A percentile compares a stretch with the other conserved stretches of the same genome.
phyloP scores from a whole-genome alignment of 2,329 filamentous ascomycete species.

The Fusarium sp. region DNA sequence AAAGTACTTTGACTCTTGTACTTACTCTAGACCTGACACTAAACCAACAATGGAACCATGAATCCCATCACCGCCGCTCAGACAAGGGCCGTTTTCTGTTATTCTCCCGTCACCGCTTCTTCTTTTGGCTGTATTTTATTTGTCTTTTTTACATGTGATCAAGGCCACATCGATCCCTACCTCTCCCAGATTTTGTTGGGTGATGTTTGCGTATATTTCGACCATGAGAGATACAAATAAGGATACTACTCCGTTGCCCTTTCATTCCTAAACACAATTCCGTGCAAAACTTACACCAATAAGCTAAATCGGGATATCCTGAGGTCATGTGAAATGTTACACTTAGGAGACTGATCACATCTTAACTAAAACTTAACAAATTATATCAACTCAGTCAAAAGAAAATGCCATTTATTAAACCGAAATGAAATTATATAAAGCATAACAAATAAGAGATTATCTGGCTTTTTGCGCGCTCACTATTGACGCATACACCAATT shows the following conservation, averaged over 20 bases:
- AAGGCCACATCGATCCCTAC: not conserved
- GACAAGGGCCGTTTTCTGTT: conserved; percentile 15
- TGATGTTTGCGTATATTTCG: not conserved
- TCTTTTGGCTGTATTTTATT: conserved; percentile 9
- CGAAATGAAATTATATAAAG: no score
- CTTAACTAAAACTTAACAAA: no score
- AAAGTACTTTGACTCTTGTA: not conserved
- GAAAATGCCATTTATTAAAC: no score
- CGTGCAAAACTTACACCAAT: no score
- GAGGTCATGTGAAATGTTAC: no score
- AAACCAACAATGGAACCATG: conserved; percentile 16
- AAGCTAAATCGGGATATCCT: no score
- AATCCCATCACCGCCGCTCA: conserved; percentile 31
- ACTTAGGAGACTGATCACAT: no score
- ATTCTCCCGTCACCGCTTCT: conserved; percentile 34
- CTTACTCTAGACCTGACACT: not conserved
- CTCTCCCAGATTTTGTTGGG: not conserved
- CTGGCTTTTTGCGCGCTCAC: no score
- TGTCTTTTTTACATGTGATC: conserved; percentile 32
- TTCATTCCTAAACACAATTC: no score
- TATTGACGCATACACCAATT: conserved; percentile 6
- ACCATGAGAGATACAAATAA: not conserved
- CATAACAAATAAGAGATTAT: no score
- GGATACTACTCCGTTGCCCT: no score
- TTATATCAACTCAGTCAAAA: no score